Conservation (phyloP, 202 grass and related monocot species). For the Zoysia matrella region DNA sequence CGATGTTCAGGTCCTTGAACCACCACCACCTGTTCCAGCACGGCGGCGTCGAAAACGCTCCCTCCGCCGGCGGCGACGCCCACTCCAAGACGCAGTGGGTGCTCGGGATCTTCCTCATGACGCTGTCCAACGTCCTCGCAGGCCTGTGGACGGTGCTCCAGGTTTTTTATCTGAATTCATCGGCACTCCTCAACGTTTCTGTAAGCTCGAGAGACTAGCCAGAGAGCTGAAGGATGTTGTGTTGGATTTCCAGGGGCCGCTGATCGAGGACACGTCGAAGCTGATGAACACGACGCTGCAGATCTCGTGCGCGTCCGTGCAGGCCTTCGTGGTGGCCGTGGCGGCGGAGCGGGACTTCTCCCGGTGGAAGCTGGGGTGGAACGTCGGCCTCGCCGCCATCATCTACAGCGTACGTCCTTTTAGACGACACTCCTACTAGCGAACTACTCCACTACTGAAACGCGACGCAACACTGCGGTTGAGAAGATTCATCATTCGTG, state of each 20-base stretch:
- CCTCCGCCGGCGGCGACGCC: neutral
- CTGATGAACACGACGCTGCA: constrained; percentile 72
- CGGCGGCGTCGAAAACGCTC: neutral
- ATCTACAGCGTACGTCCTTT: constrained; percentile 52
- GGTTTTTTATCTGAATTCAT: constrained; percentile 5
- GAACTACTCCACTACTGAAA: too few relatives aligned
- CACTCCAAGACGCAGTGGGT: constrained; percentile 55
- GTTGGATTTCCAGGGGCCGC: constrained; percentile 42
- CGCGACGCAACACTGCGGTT: too few relatives aligned
- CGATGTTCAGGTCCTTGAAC: constrained; percentile 62
- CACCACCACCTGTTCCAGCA: constrained; percentile 51
- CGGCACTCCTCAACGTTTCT: too few relatives aligned
- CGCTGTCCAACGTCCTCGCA: constrained; percentile 44
- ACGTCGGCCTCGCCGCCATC: constrained; percentile 55
- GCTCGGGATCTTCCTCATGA: constrained; percentile 62
- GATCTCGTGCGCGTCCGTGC: constrained; percentile 70
- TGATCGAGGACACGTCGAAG: constrained; percentile 80
- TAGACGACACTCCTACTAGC: too few relatives aligned
- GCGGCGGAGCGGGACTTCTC: constrained; percentile 70
- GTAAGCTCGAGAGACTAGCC: neutral
- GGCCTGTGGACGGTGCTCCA: constrained; percentile 71
- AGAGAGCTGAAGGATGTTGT: neutral
- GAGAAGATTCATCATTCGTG: too few relatives aligned
- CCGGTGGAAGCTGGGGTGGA: constrained; percentile 75
- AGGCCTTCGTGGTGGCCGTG: constrained; percentile 68